A percentile compares a stretch with the other conserved stretches of the same genome.
These are phyloP conservation scores for Candida sojae DNA, from an alignment of 1,139 yeast genomes.

Conservation along the genomic window DNA sequence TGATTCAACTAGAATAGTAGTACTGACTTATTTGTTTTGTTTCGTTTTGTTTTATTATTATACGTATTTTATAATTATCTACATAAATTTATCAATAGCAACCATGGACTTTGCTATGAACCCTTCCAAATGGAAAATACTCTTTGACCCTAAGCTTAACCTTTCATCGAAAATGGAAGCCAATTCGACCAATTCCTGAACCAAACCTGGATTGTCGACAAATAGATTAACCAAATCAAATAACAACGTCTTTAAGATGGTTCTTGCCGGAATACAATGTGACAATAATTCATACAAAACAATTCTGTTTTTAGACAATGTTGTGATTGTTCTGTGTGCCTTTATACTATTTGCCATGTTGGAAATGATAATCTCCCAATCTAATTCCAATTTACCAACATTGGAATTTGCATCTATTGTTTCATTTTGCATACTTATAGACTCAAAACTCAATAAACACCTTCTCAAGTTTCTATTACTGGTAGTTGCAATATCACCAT, in stretches of 20 bases:
- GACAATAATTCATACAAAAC: slow-evolving; percentile 81
- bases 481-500: slow-evolving; percentile 53
- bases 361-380: slow-evolving; percentile 82
- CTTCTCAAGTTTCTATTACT: slow-evolving; percentile 76
- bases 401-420: slow-evolving; percentile 35
- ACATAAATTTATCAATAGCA: slow-evolving; percentile 28
- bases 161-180: slow-evolving; percentile 87
- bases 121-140: slow-evolving; percentile 93
- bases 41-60: background rate
- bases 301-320: slow-evolving; percentile 71
- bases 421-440: slow-evolving; percentile 77
- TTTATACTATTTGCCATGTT: slow-evolving; percentile 63
- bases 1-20: no score
- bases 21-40: no score
- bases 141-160: slow-evolving; percentile 79
- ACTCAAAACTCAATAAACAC: slow-evolving; percentile 78
- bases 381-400: slow-evolving; percentile 51
- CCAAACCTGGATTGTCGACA: slow-evolving; percentile 21
- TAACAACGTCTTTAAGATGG: slow-evolving; percentile 68
- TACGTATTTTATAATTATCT: background rate
- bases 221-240: slow-evolving; percentile 49
- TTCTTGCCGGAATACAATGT: slow-evolving; percentile 89
- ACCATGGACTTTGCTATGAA: slow-evolving; percentile 89
- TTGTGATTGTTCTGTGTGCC: slow-evolving; percentile 67
- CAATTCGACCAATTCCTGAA: slow-evolving; percentile 58